These are phyloP conservation scores for Phalaenopsis equestris DNA, from an alignment of 106 monocot genomes.

Conservation along the genomic window DNA sequence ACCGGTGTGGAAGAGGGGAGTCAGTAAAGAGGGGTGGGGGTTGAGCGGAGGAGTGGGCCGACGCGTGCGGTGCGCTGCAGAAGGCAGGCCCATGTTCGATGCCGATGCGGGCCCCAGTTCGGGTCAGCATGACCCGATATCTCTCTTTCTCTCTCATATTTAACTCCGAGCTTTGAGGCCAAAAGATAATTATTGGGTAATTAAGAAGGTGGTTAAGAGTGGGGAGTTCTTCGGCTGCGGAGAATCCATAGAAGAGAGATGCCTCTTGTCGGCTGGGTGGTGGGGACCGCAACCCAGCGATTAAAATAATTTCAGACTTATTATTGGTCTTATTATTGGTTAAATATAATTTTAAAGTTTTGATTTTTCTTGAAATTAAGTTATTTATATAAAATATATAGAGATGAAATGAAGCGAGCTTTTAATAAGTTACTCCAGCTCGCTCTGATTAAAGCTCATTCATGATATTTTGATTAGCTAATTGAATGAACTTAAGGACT, in stretches of 20 bases:
- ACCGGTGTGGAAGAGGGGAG: neutral
- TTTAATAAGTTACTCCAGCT: too few species aligned
- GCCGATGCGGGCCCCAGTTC: neutral
- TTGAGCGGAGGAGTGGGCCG: neutral
- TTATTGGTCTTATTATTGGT: too few species aligned
- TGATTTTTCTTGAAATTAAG: too few species aligned
- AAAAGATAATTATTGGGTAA: neutral
- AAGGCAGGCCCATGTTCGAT: neutral
- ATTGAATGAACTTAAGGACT: too few species aligned
- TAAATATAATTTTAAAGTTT: too few species aligned
- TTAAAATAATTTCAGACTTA: too few species aligned
- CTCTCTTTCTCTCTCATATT: neutral
- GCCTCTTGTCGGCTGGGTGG: neutral
- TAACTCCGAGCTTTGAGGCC: neutral
- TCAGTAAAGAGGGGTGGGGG: neutral
- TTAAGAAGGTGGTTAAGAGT: neutral
- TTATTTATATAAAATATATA: too few species aligned
- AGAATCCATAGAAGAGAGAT: neutral
- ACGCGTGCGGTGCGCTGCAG: conserved; percentile 6
- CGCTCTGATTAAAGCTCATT: too few species aligned
- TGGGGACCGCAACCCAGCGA: neutral
- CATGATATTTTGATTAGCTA: too few species aligned
- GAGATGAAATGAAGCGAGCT: too few species aligned
- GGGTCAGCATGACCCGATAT: neutral
- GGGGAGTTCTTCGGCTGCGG: neutral